Base-by-base conservation (phyloP, 345 rosid species). In the Geranium brycei region DNA sequence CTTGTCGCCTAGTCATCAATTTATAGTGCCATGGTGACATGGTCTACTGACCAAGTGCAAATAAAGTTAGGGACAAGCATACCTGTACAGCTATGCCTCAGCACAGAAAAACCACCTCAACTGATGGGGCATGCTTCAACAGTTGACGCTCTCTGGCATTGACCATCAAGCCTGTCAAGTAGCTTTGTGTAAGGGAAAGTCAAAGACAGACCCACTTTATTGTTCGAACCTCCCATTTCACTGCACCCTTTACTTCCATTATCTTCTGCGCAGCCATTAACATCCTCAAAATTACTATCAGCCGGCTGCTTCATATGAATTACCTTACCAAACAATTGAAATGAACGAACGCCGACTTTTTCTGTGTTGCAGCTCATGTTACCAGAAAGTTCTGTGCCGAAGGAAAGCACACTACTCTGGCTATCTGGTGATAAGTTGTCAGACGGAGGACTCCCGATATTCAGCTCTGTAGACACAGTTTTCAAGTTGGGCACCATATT, bases 291-390 rank as follows among this genome's bases (percentile, higher is more conserved):
- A 32, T 81, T 79, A 62, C 83, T 81, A 77, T 80, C 88, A 57
- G 66, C 70, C 51, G 79, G 75, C 69, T 83, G 86, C 65, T 69
- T 77, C 69, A 76, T 69, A 65, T 75, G 81, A 69, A 92, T 92
- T 63, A 72, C 69, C 81, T 86, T 72, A 35, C 99, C 97, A 85
- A 92, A 92, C 64, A 92, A 69, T 73, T 83, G 91, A 77, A 92
- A 59, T 59, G 89, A 80, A 74, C 62, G 68, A 60, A 65, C 65
- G 1, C 82, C 78, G 62, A 59, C 80, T 71, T 79, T 82, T 61
- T 72, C 47, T 10, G 76, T 65, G 78, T 30, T 75, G 64, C 66
- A 61, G 41, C 73, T 80, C 68, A 60, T 66, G 74, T 83, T 81
- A 64, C 79, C 83, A 68, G 66, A 57, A 38, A 51, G 77, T 53